A percentile compares a stretch with the other conserved stretches of the same genome.
These are phyloP conservation scores for Hanseniaspora thailandica DNA, from an alignment of 805 yeast genomes.

Conservation along the genomic window DNA sequence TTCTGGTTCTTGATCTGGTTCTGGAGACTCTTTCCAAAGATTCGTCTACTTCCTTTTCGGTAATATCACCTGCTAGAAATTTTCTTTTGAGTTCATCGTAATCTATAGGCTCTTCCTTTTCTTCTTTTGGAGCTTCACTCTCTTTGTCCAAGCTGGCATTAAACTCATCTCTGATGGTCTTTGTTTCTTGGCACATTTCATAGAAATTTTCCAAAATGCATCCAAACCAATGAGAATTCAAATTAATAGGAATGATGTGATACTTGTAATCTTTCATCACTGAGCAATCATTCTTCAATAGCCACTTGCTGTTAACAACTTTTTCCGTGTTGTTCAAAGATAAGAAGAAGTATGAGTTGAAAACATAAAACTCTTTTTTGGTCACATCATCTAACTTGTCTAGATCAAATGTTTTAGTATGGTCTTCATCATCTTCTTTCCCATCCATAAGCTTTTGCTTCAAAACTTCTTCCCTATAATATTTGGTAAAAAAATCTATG, in stretches of 20 bases:
- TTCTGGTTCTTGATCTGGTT: background rate
- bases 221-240: slow-evolving; percentile 77
- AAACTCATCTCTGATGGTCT: slow-evolving; percentile 15
- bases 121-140: slow-evolving; percentile 5
- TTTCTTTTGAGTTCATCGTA: background rate
- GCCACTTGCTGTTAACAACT: slow-evolving; percentile 55
- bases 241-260: slow-evolving; percentile 70
- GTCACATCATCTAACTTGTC: background rate
- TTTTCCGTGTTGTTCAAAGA: slow-evolving; percentile 37
- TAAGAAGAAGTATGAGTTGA: slow-evolving; percentile 73
- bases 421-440: background rate
- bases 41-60: background rate
- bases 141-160: slow-evolving; percentile 13
- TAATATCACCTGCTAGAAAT: background rate
- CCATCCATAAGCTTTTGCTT: slow-evolving; percentile 2
- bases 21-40: background rate
- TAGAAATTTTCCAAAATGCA: slow-evolving; percentile 50
- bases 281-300: slow-evolving; percentile 45
- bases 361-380: slow-evolving; percentile 37
- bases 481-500: slow-evolving; percentile 71
- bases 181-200: slow-evolving; percentile 24
- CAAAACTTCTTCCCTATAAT: slow-evolving; percentile 33
- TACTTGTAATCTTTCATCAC: slow-evolving; percentile 42
- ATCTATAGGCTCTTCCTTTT: background rate
- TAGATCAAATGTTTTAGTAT: background rate